These are phyloP conservation scores for Furcasterigmium sp. DNA, from an alignment of 2,329 filamentous ascomycete species.

Conservation along the genomic window DNA sequence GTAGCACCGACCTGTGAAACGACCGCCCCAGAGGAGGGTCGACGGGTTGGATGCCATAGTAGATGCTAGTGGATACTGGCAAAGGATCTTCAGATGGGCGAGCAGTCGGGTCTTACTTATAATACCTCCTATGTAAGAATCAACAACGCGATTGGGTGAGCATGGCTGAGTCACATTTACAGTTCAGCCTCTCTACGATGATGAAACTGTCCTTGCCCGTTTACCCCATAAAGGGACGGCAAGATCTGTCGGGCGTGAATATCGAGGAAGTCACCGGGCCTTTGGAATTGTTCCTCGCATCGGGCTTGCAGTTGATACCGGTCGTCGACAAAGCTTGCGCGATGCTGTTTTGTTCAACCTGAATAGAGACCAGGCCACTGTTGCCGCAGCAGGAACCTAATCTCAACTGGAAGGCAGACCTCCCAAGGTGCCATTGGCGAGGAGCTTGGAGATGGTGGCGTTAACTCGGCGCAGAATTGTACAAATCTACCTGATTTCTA, in stretches of 20 bases:
- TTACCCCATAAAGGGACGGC: not conserved
- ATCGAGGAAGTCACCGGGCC: no score
- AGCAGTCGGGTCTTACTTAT: not conserved
- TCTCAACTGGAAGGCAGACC: no score
- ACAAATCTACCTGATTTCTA: no score
- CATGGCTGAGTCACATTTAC: not conserved
- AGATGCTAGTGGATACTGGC: not conserved
- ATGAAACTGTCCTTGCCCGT: not conserved
- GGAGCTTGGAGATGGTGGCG: no score
- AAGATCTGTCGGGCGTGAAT: not conserved
- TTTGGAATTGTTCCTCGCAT: no score
- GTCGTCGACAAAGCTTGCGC: no score
- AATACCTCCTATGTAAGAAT: not conserved
- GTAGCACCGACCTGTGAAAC: not conserved
- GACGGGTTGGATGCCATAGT: not conserved
- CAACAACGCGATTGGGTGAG: not conserved
- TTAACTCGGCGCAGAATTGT: no score
- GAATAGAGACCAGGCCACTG: no score
- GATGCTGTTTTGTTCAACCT: no score
- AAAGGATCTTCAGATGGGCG: not conserved
- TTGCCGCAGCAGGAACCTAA: no score
- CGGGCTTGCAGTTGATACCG: no score
- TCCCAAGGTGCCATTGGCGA: no score
- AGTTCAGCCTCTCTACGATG: not conserved
- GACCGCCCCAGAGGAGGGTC: not conserved